Evolutionary conservation across 371 early-diverging fungal species (phyloP), one percentile per base, ranked within the genome.

Genomic region (Conidiobolus incongruus): DNA sequence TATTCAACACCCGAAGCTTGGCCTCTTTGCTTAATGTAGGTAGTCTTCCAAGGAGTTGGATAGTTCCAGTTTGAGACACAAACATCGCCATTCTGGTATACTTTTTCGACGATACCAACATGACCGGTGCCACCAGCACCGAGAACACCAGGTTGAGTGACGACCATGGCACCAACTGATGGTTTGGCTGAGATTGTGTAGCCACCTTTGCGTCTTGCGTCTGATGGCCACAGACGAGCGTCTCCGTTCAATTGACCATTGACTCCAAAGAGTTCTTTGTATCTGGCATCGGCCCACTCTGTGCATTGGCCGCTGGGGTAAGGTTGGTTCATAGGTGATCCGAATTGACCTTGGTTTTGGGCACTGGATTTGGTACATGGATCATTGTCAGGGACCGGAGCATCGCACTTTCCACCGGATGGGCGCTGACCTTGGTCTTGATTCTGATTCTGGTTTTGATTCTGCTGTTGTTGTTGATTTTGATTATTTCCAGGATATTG

Each of bases 201-300:
- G 10, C 19, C 19, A 1, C 10, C 19, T 8, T 16, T 36, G 2
- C 17, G 11, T 17, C 20, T 12, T 3, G 36, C 36, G 8, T 36
- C 21, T 10, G 19, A 19, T 2, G 19, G 6, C 46, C 46, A 46
- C 11, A 13, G 8, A 6, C 23, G 12, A 33, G 46, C 46, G 38
- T 46, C 46, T 29, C 34, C 38, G 33, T 29, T 30, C 12, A 38
- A 46, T 17, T 26, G 24, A 20, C 20, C 39, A 22, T 46, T 38
- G 7, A 22, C 4, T 4, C 46, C 46, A 19, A 38, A 38, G 17
- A 46, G 46, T 15, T 46, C 38, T 2, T 38, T n/a, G 23, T 46
- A 46, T 19, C 46, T 26, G 1, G 34, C 46, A 30, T 46, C 46
- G 11, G 39, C 40, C 46, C 46, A 46, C 29, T 46, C 46, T 5